Evolutionary conservation across 768 basidiomycete species (phyloP).

Genomic region (Amanita jacksonii): DNA sequence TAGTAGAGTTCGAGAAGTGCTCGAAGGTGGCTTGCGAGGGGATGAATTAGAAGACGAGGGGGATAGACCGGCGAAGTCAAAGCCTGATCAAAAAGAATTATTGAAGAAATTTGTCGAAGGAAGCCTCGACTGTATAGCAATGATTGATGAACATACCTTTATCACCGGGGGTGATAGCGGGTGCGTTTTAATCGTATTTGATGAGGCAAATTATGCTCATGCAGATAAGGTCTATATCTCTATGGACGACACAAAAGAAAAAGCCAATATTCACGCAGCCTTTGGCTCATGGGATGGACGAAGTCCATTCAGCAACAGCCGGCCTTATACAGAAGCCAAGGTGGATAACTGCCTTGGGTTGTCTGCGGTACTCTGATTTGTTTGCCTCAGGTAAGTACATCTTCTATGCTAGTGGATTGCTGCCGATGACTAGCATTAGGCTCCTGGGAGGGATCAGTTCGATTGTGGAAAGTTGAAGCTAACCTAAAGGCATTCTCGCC

Average conservation of each 20-base stretch:
- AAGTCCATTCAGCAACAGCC: constrained; percentile 61
- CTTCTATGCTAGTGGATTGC: not conserved
- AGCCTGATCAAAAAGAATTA: constrained; percentile 12
- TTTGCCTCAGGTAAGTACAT: constrained; percentile 71
- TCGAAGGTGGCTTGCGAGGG: constrained; percentile 69
- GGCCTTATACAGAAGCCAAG: constrained; percentile 70
- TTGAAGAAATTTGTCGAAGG: constrained; percentile 70
- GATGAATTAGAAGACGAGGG: constrained; percentile 45
- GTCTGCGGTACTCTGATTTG: constrained; percentile 81
- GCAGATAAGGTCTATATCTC: constrained; percentile 66
- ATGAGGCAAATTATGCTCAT: not conserved
- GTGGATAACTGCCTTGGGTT: constrained; percentile 84
- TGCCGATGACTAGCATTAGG: constrained; percentile 35
- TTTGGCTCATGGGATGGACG: constrained; percentile 81
- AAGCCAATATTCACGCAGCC: constrained; percentile 86
- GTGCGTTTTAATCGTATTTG: constrained; percentile 35
- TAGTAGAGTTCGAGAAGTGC: constrained; percentile 66
- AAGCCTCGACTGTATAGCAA: constrained; percentile 83
- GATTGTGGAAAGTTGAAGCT: constrained; percentile 84
- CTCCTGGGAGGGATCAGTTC: constrained; percentile 87
- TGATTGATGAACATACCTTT: constrained; percentile 93
- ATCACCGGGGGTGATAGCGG: constrained; percentile 94
- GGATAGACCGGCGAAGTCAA: constrained; percentile 20
- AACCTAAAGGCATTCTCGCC: constrained; percentile 70
- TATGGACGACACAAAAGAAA: constrained; percentile 91